Evolutionary conservation across 495 filamentous ascomycete species (phyloP).

Genomic region (Penicillium antarcticum): DNA sequence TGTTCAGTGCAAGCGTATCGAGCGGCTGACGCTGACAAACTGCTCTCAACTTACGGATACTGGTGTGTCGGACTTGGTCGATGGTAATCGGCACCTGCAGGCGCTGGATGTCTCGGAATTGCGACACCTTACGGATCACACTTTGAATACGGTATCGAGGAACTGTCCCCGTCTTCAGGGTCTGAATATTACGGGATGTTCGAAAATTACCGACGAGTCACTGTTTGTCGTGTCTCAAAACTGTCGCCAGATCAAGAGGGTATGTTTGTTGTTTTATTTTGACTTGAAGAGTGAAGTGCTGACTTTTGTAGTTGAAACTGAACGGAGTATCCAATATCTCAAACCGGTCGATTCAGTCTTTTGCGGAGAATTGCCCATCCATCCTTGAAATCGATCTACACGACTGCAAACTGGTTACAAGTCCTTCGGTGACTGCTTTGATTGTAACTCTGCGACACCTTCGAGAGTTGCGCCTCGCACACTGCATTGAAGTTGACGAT

Average conservation of each 20-base stretch:
- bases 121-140: constrained; percentile 74
- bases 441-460: constrained; percentile 73
- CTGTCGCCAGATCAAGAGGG: constrained; percentile 84
- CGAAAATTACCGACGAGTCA: constrained; percentile 78
- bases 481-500: constrained; percentile 80
- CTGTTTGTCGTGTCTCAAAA: constrained; percentile 76
- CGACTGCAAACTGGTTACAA: constrained; percentile 75
- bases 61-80: constrained; percentile 75
- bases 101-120: constrained; percentile 88
- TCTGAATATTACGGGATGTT: constrained; percentile 87
- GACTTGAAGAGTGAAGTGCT: background rate
- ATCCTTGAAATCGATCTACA: constrained; percentile 96
- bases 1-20: constrained; percentile 80
- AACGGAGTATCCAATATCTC: constrained; percentile 81
- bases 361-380: constrained; percentile 82
- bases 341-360: constrained; percentile 74
- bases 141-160: constrained; percentile 73
- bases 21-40: constrained; percentile 90
- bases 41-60: constrained; percentile 81
- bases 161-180: constrained; percentile 86
- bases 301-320: constrained; percentile 71
- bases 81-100: constrained; percentile 75
- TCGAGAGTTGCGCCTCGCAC: constrained; percentile 81
- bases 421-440: constrained; percentile 74
- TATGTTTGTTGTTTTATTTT: constrained; percentile 37